These are phyloP conservation scores for Salvia sclarea DNA, from an alignment of 305 asterid genomes.

Conservation along the genomic window DNA sequence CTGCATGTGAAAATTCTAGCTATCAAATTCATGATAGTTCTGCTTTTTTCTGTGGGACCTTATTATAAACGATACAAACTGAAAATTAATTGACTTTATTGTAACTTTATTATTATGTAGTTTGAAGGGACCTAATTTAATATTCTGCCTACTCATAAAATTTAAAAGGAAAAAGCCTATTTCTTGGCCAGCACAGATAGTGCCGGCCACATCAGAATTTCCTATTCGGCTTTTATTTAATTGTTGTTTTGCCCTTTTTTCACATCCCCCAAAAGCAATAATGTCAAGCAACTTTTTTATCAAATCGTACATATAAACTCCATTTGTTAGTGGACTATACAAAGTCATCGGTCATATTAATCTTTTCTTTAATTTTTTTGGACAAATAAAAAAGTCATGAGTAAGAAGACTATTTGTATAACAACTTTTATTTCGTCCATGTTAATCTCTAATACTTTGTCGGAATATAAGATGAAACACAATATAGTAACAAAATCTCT, in stretches of 20 bases:
- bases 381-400: not conserved
- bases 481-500: too few relatives aligned
- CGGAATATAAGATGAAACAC: not conserved
- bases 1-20: too few relatives aligned
- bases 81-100: not conserved
- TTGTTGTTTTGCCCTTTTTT: slow-evolving; percentile 40
- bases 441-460: not conserved
- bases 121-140: not conserved
- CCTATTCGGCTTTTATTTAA: slow-evolving; percentile 27
- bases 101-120: not conserved
- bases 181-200: slow-evolving; percentile 30
- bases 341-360: not conserved
- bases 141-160: not conserved
- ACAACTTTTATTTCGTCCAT: not conserved
- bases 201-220: slow-evolving; percentile 50
- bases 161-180: not conserved
- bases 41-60: not conserved
- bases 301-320: not conserved
- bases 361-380: not conserved
- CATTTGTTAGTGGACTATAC: slow-evolving; percentile 29
- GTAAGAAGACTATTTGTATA: not conserved
- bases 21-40: not conserved
- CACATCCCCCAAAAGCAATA: slow-evolving; percentile 21
- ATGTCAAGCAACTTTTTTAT: slow-evolving; percentile 23
- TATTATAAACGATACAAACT: not conserved